Evolutionary conservation across 331 rosid species (phyloP), one percentile per base, ranked within the genome.

Genomic region (Stylosanthes scabra): DNA sequence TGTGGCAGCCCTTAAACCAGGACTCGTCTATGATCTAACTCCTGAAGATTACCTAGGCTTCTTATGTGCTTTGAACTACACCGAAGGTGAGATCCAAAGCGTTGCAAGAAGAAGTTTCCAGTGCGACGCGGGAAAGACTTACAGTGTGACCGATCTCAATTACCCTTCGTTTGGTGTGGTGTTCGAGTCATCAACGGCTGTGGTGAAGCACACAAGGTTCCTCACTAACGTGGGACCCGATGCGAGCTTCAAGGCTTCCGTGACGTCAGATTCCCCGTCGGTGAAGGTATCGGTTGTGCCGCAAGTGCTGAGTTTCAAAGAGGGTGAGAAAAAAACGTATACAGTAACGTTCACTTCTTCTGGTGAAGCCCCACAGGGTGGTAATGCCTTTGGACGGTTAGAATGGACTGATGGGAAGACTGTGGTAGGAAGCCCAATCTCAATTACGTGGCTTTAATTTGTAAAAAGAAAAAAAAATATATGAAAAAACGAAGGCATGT

Each of bases 101-200:
- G 0, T 93, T 29, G 87, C 98, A 0, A 82, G 82, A 71, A 89
- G 88, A 59, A 84, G 83, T 4, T 86, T 72, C 84, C 14, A 83
- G 74, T 93, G 97, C 74, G 90, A 91, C 69, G 28, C 83, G 12
- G 69, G 81, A n/a, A 86, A 55, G 66, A 55, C 68, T 28, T 89
- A 91, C 91, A 93, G 91, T 66, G 93, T 93, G 63, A 71, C 61
- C 39, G 88, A 89, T 37, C 83, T 93, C 1, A 93, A 93, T 62
- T 93, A 91, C 75, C 98, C 98, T 25, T 89, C 98, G 0, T 93
- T 93, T 41, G 87, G 86, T 0, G 97, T 89, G 81, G 78, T 62
- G 39, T 91, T 63, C 74, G 37, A 31, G 4, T 68, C 55, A 8
- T 27, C 78, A 37, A 62, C 11, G n/a, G 50, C 84, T 44, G 86